phyloP scores from a whole-genome alignment of 2,329 filamentous ascomycete genomes.

The Neofusicoccum parvum region DNA sequence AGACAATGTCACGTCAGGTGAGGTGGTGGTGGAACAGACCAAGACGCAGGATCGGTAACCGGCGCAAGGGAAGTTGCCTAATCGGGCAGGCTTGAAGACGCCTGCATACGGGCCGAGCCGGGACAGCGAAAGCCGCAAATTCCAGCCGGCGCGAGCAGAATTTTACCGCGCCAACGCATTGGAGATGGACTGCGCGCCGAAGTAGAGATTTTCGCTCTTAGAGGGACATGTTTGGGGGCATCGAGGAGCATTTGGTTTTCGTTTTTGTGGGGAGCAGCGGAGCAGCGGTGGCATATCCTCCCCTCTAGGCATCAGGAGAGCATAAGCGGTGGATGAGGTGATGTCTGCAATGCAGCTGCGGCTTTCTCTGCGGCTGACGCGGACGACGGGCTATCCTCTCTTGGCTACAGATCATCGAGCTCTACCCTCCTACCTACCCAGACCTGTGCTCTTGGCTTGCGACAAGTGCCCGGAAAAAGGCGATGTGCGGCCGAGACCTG shows the following conservation, averaged over 20 bases:
- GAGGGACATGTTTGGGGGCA: not conserved
- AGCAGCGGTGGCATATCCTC: not conserved
- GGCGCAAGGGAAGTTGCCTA: conserved; percentile 21
- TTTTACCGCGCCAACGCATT: not conserved
- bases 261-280: not conserved
- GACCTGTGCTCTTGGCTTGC: conserved; percentile 7
- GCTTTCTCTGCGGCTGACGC: not conserved
- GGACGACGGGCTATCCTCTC: not conserved
- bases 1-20: conserved; percentile 30
- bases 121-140: conserved; percentile 7
- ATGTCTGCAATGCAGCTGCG: not conserved
- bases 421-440: not conserved
- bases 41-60: conserved; percentile 22
- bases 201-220: not conserved
- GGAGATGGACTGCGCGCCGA: not conserved
- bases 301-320: conserved; percentile 4
- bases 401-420: conserved; percentile 4
- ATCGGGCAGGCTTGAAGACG: not conserved
- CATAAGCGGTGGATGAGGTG: conserved; percentile 4
- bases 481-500: not conserved
- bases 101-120: conserved; percentile 17
- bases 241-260: not conserved
- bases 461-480: not conserved
- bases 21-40: conserved; percentile 33
- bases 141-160: not conserved